Conservation (phyloP, 768 basidiomycete genomes). For the Lentinula sp. region DNA sequence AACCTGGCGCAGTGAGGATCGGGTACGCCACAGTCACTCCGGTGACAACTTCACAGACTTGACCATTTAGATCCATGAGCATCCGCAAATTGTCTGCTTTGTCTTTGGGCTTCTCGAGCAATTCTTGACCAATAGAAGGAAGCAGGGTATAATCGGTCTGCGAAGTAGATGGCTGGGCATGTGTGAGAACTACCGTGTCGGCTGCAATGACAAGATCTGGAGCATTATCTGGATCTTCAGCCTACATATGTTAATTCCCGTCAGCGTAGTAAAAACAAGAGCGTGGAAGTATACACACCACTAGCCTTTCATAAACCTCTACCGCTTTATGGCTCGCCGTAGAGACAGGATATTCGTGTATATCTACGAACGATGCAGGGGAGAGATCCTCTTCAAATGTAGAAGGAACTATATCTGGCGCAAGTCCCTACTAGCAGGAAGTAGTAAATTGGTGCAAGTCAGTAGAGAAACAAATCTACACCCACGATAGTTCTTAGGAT, state of each 20-base stretch:
- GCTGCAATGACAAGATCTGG: slow-evolving; percentile 88
- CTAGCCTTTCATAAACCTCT: slow-evolving; percentile 84
- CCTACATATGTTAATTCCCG: slow-evolving; percentile 20
- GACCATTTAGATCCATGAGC: slow-evolving; percentile 83
- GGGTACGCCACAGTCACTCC: slow-evolving; percentile 85
- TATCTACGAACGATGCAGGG: slow-evolving; percentile 58
- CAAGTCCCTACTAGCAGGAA: slow-evolving; percentile 24
- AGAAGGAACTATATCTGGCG: slow-evolving; percentile 68
- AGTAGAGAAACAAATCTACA: slow-evolving; percentile 11
- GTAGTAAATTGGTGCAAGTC: background rate
- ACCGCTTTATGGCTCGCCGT: slow-evolving; percentile 77
- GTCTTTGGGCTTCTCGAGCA: slow-evolving; percentile 82
- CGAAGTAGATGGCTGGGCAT: slow-evolving; percentile 55
- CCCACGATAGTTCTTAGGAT: slow-evolving; percentile 75
- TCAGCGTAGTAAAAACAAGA: background rate
- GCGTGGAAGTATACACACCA: slow-evolving; percentile 32
- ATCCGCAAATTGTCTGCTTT: slow-evolving; percentile 83
- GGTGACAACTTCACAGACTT: slow-evolving; percentile 87
- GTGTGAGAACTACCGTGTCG: slow-evolving; percentile 92
- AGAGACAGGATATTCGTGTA: slow-evolving; percentile 69
- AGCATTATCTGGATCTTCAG: slow-evolving; percentile 54
- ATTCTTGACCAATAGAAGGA: slow-evolving; percentile 51
- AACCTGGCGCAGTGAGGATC: slow-evolving; percentile 69
- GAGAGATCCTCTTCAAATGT: slow-evolving; percentile 77
- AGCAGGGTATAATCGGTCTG: slow-evolving; percentile 49